Base-by-base conservation (phyloP, 768 basidiomycete genomes). In the Dentipellis sp. region DNA sequence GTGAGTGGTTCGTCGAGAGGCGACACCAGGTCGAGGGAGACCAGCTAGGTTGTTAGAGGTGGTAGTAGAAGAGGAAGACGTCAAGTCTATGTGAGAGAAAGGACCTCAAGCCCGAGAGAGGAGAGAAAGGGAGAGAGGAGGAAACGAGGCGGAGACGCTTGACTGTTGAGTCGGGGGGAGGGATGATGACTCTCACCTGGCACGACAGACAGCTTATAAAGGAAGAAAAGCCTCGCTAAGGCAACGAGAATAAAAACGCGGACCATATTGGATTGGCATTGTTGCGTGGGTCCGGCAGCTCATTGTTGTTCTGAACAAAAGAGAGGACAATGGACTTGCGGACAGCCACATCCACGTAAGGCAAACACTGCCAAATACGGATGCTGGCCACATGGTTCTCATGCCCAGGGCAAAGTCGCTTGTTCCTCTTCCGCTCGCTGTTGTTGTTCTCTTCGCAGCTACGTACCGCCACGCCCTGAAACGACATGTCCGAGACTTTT, bases 21-120 rank as follows among this genome's bases (percentile, higher is more conserved):
- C 50, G 50, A 52, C 50, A 52, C 50, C 50, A 52, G 50, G 50
- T 52, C 50, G 50, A 37, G 22, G 50, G 7, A 10, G 5, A 21
- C 6, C n/a, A 37, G 14, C 2, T 36, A 52, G 35, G n/a, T 1
- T 16, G 50, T 23, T 16, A 52, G 29, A 35, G 48, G 17, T 49
- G 7, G 17, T 14, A 49, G 48, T 19, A 17, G 17, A 17, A 34
- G 17, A n/a, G 17, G 10, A 14, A 49, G 21, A 49, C 19, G 17
- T 45, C 42, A 45, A 17, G 42, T 45, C 42, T 29, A 29, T 29
- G 6, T 45, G 16, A 45, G 16, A 45, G 42, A 45, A 45, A 16
- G 42, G 42, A 45, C 42, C n/a, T 45, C 42, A 45, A 45, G 42
- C 19, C 42, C 42, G 16, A 45, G 19, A 45, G 11, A 19, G 19